phyloP scores from a whole-genome alignment of 2,329 filamentous ascomycete species.

The Stagonosporopsis tanaceti region DNA sequence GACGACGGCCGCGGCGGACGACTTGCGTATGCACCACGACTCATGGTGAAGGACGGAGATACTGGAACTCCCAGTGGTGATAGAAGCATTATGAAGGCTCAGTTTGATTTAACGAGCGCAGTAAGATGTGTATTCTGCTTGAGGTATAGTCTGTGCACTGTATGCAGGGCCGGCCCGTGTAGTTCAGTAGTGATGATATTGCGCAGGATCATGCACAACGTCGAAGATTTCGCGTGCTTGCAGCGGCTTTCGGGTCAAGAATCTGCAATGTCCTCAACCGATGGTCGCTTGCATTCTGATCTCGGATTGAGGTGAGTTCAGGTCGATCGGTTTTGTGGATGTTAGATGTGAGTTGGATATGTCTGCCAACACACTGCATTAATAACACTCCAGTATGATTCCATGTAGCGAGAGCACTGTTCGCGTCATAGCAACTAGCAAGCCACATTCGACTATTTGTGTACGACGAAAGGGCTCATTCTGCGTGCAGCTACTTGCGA shows the following conservation, averaged over 20 bases:
- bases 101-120: constrained; percentile 14
- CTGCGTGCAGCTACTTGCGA: constrained; percentile 2
- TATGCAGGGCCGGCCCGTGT: constrained; percentile 30
- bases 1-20: constrained; percentile 35
- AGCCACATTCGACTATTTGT: constrained; percentile 26
- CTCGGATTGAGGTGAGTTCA: not conserved
- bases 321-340: not conserved
- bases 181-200: constrained; percentile 20
- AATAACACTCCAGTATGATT: constrained; percentile 11
- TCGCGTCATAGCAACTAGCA: constrained; percentile 26
- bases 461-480: not conserved
- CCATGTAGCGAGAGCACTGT: constrained; percentile 21
- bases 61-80: constrained; percentile 46
- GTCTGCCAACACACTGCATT: constrained; percentile 19
- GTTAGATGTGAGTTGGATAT: not conserved
- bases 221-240: not conserved
- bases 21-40: constrained; percentile 38
- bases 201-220: not conserved
- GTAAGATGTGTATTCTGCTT: constrained; percentile 20
- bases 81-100: constrained; percentile 47
- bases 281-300: not conserved
- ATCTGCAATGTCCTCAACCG: not conserved
- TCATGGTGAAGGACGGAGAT: constrained; percentile 47
- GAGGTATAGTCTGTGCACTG: constrained; percentile 19
- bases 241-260: not conserved